Evolutionary conservation across 169 alveolate genomes (phyloP), one percentile per base, ranked within the genome.

Genomic region (Eimeria necatrix): DNA sequence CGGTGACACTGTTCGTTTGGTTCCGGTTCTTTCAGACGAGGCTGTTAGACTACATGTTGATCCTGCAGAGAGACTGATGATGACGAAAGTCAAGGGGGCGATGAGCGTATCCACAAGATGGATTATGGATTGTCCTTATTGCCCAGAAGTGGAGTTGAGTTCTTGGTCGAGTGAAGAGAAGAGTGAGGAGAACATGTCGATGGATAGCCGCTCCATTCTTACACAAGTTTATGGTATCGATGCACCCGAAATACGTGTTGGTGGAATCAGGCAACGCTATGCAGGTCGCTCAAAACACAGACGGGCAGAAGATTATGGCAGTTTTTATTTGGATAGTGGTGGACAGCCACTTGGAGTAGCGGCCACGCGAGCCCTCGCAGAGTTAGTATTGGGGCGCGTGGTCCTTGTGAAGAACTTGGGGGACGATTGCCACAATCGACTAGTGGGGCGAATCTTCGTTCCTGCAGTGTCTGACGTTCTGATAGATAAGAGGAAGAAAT

Each of bases 171-270:
- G 41, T 10, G 83, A 22, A 26, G 87, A 76, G 59, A 46, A 22
- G 87, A 32, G 59, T 18, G 64, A 10, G 14, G 9, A 5, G 1
- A 4, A 18, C 1, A 9, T 4, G 24, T 16, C 41, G 12, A 46
- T 18, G 26, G 32, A 76, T 18, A 48, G 1, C 8, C 46, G 49
- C 26, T 76, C 64, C 46, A 76, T 76, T 14, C 41, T 46, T 22
- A 48, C 87, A 0, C 87, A 76, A 6, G 20, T 76, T 16, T 76
- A 76, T 26, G 87, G 87, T 60, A 76, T 76, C n/a, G 87, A 48
- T 22, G 24, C 87, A 12, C 87, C 87, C 5, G 87, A 76, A 76
- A 24, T 48, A 49, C 22, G 18, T 5, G 12, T 4, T 8, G 61
- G 49, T 8, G 61, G 53, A 14, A 0, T 76, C 12, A 20, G 20